Evolutionary conservation across 176 grass and related monocot species (phyloP).

Genomic region (Ampelocalamus luodianensis): DNA sequence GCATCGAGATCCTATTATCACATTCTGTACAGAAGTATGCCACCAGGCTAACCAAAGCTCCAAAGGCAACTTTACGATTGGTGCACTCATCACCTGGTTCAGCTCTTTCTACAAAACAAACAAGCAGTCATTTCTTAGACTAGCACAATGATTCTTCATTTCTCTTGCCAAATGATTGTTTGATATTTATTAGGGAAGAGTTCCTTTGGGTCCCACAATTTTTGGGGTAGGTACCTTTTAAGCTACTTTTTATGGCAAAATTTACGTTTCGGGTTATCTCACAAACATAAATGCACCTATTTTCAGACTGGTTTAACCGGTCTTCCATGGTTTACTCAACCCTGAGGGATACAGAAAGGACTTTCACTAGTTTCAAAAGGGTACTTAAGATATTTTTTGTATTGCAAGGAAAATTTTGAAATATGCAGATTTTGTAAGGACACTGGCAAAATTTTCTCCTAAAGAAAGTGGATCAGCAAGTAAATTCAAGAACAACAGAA

Average conservation of each 20-base stretch:
- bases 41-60: conserved; percentile 65
- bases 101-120: conserved; percentile 69
- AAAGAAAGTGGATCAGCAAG: conserved; percentile 11
- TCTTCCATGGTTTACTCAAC: conserved; percentile 2
- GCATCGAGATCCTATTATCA: conserved; percentile 58
- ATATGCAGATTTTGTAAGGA: conserved; percentile 9
- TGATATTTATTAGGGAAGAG: conserved; percentile 6
- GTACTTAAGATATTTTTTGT: conserved; percentile 14
- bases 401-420: conserved; percentile 19
- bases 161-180: background rate
- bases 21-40: conserved; percentile 72
- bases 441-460: background rate
- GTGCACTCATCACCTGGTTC: conserved; percentile 46
- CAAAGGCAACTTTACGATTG: conserved; percentile 47
- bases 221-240: background rate
- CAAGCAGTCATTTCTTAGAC: background rate
- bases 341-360: background rate
- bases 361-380: background rate
- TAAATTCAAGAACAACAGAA: conserved; percentile 21
- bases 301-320: background rate
- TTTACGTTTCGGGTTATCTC: background rate
- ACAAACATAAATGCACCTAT: background rate
- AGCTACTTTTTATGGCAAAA: conserved; percentile 16
- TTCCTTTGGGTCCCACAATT: background rate
- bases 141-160: background rate